Conservation (phyloP, 352 stramenopile genomes). For the Phytophthora melonis region DNA sequence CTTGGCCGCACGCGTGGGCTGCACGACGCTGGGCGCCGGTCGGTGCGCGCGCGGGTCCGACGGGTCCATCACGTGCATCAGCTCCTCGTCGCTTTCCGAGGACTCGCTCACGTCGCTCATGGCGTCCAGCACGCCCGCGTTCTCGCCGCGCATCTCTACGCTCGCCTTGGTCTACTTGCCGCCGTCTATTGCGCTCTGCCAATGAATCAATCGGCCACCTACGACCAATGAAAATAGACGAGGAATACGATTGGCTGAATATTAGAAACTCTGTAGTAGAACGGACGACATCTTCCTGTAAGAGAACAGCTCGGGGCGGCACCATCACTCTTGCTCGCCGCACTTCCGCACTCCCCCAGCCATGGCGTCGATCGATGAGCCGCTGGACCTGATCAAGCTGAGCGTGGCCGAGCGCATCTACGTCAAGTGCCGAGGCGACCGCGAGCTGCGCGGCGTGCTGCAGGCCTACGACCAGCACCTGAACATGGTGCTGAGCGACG, state of each 20-base stretch:
- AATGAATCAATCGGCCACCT: slow-evolving; percentile 15
- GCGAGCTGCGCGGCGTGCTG: slow-evolving; percentile 97
- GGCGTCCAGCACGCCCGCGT: slow-evolving; percentile 45
- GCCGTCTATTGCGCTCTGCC: slow-evolving; percentile 22
- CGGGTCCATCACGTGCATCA: slow-evolving; percentile 76
- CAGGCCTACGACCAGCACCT: slow-evolving; percentile 99
- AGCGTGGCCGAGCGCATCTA: slow-evolving; percentile 99
- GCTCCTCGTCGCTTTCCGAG: slow-evolving; percentile 56
- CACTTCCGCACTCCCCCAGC: background rate
- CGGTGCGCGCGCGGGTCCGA: slow-evolving; percentile 78
- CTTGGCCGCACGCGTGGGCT: slow-evolving; percentile 38
- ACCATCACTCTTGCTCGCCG: background rate
- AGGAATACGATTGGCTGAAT: background rate
- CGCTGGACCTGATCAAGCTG: slow-evolving; percentile 98
- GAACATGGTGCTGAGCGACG: slow-evolving; percentile 99
- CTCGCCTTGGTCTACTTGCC: background rate
- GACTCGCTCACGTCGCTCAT: slow-evolving; percentile 44
- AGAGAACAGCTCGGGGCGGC: background rate
- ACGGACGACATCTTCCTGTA: background rate
- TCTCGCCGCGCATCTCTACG: slow-evolving; percentile 42
- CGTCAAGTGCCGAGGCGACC: slow-evolving; percentile 98
- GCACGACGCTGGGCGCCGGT: slow-evolving; percentile 34
- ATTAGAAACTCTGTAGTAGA: background rate
- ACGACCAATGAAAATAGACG: background rate
- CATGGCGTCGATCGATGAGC: slow-evolving; percentile 94